Evolutionary conservation across 768 basidiomycete genomes (phyloP).

Genomic region (Lentinus brumalis): DNA sequence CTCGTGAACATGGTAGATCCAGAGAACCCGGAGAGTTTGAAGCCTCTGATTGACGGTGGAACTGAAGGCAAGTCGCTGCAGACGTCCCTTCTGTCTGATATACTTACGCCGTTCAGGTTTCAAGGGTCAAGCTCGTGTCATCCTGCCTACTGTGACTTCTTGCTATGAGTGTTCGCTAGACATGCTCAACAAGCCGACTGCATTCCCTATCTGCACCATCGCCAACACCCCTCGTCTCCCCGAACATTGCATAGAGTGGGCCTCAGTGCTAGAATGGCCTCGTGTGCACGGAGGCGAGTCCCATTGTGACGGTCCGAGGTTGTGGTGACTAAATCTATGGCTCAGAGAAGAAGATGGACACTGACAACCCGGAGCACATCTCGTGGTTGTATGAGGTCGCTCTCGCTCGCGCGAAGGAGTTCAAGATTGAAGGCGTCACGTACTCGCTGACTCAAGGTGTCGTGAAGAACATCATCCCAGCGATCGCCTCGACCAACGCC

Average conservation of each 20-base stretch:
- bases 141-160: constrained; percentile 90
- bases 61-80: constrained; percentile 77
- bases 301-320: not conserved
- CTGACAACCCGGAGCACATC: constrained; percentile 96
- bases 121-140: constrained; percentile 97
- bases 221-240: constrained; percentile 98
- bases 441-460: constrained; percentile 98
- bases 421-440: constrained; percentile 97
- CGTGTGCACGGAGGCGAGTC: constrained; percentile 78
- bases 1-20: constrained; percentile 92
- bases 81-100: not conserved
- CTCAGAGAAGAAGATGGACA: constrained; percentile 93
- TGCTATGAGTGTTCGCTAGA: constrained; percentile 99
- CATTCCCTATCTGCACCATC: constrained; percentile 98
- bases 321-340: not conserved
- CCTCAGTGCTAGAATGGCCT: constrained; percentile 99
- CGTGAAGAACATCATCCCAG: constrained; percentile 99
- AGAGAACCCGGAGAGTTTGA: constrained; percentile 91
- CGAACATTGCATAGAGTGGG: constrained; percentile 99
- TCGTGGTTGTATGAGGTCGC: constrained; percentile 89
- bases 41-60: constrained; percentile 97
- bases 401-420: constrained; percentile 81
- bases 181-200: constrained; percentile 96
- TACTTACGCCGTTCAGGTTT: constrained; percentile 61
- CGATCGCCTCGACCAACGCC: constrained; percentile 98